phyloP scores from a whole-genome alignment of 192 early-diverging fungal species.

The Helicostylum pulchrum region DNA sequence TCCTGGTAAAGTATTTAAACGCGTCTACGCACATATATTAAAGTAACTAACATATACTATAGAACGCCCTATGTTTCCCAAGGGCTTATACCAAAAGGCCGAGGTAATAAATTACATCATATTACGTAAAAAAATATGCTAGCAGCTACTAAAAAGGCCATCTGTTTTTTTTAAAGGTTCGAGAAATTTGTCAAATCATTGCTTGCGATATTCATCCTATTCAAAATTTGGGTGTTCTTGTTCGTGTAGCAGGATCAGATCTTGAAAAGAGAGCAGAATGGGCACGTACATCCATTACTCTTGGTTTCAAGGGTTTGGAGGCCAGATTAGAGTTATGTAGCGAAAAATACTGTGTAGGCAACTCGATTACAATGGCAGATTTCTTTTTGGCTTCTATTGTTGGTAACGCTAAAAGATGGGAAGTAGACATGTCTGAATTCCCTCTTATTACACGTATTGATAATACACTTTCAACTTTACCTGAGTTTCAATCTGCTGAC shows the following conservation, averaged over 20 bases:
- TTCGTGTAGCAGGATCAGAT: constrained; percentile 53
- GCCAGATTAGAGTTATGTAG: constrained; percentile 57
- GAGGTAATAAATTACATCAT: constrained; percentile 33
- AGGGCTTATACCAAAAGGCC: constrained; percentile 61
- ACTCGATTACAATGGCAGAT: constrained; percentile 84
- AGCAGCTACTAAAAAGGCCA: neutral
- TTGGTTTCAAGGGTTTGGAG: constrained; percentile 74
- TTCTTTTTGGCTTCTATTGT: constrained; percentile 74
- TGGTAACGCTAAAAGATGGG: constrained; percentile 66
- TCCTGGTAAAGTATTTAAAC: constrained; percentile 37
- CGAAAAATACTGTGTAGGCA: constrained; percentile 75
- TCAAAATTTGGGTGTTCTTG: constrained; percentile 76
- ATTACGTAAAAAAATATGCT: neutral
- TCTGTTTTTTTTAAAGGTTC: constrained; percentile 42
- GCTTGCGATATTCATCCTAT: constrained; percentile 85
- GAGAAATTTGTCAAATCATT: constrained; percentile 68
- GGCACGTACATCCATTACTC: constrained; percentile 52
- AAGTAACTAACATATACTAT: neutral
- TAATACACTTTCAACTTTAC: constrained; percentile 49
- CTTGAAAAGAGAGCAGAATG: constrained; percentile 51
- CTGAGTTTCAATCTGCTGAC: constrained; percentile 64
- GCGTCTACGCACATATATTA: no score
- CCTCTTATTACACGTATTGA: constrained; percentile 67
- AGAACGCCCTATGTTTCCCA: constrained; percentile 67
- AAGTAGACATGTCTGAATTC: constrained; percentile 69